These are phyloP conservation scores for Volvariella volvacea DNA, from an alignment of 1,284 basidiomycete species.

Conservation along the genomic window DNA sequence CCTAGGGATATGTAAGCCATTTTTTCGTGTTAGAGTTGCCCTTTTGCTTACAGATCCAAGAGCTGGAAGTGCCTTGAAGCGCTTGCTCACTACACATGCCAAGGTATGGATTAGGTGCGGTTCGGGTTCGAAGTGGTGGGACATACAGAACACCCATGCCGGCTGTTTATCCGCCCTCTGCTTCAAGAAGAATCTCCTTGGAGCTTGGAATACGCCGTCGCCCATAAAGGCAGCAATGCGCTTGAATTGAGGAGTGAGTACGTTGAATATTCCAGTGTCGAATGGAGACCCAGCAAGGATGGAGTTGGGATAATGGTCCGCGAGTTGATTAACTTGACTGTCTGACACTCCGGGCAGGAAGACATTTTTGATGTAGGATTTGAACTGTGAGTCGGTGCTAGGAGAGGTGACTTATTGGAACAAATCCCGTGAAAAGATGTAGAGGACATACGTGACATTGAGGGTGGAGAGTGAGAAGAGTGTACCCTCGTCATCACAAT, in stretches of 20 bases:
- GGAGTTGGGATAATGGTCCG: conserved; percentile 6
- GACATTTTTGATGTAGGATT: conserved; percentile 24
- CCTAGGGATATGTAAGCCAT: neutral
- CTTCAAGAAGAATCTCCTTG: conserved; percentile 38
- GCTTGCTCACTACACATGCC: conserved; percentile 16
- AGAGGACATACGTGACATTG: conserved; percentile 30
- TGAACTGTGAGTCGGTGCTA: conserved; percentile 26
- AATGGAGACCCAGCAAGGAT: conserved; percentile 15
- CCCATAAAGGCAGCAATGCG: conserved; percentile 41
- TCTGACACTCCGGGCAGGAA: conserved; percentile 10
- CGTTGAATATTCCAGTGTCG: conserved; percentile 14
- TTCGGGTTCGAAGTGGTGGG: too few species aligned
- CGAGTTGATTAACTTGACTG: conserved; percentile 5
- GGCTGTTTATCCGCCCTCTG: conserved; percentile 26
- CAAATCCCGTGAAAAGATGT: conserved; percentile 14
- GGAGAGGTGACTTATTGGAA: conserved; percentile 11
- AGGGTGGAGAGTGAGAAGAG: conserved; percentile 35
- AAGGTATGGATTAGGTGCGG: too few species aligned
- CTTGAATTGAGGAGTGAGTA: conserved; percentile 38
- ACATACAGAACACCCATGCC: conserved; percentile 32
- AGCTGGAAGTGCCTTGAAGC: conserved; percentile 13
- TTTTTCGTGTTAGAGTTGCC: too few species aligned
- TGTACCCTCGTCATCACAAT: conserved; percentile 51
- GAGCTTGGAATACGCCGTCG: conserved; percentile 44
- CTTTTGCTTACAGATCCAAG: conserved; percentile 16